Conservation (phyloP, 305 asterid genomes). For the Solanum hybrid region DNA sequence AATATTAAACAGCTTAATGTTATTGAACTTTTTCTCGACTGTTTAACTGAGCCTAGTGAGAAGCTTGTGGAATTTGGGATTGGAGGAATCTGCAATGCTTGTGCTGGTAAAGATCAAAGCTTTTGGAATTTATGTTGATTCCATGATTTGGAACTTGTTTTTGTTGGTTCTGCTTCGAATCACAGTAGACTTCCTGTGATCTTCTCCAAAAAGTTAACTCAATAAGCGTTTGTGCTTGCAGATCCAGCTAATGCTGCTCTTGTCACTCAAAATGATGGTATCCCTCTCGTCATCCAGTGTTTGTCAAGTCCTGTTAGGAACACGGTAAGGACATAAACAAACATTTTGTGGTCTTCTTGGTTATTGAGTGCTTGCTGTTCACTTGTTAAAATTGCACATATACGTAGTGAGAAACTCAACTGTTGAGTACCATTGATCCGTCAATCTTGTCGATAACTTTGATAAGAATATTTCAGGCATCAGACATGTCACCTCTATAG, state of each 20-base stretch:
- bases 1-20: slow-evolving; percentile 61
- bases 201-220: not conserved
- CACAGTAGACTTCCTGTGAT: not conserved
- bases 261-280: slow-evolving; percentile 54
- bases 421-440: not conserved
- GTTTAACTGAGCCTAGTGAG: slow-evolving; percentile 85
- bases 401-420: not conserved
- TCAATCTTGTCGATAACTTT: not conserved
- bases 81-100: slow-evolving; percentile 86
- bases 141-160: not conserved
- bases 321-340: slow-evolving; percentile 43
- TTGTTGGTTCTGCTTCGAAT: not conserved
- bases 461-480: not conserved
- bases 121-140: not conserved
- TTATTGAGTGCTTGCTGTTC: not conserved
- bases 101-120: slow-evolving; percentile 44
- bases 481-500: not conserved
- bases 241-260: slow-evolving; percentile 84
- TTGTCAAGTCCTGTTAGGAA: slow-evolving; percentile 85
- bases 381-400: not conserved
- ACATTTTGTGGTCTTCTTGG: not conserved
- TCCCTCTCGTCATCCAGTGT: slow-evolving; percentile 78
- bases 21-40: slow-evolving; percentile 88
- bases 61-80: slow-evolving; percentile 79
- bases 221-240: slow-evolving; percentile 13